Percentiles rank a stretch among this genome's conserved stretches.
Conservation (phyloP, 345 rosid genomes). For the Hibiscus mutabilis region DNA sequence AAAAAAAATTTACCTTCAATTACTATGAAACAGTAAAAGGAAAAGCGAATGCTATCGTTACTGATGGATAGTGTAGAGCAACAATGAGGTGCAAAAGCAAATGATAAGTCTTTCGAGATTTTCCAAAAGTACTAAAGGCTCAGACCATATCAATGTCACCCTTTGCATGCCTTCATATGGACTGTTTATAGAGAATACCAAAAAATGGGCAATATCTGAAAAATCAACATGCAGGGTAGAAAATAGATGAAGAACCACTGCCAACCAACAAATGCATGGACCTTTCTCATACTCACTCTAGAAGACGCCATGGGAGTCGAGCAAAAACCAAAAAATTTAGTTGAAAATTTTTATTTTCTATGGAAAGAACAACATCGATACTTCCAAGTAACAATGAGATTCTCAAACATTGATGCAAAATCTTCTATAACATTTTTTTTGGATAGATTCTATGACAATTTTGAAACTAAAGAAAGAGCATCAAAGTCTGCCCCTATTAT, state of each 20-base stretch:
- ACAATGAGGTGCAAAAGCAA: no score
- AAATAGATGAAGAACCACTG: not conserved
- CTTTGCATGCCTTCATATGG: no score
- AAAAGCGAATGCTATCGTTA: not conserved
- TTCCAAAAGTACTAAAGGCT: no score
- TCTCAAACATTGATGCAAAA: not conserved
- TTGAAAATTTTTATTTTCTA: not conserved
- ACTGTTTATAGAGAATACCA: no score
- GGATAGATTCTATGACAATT: not conserved
- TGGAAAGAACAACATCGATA: not conserved
- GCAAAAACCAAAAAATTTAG: not conserved
- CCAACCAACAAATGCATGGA: not conserved
- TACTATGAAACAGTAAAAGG: not conserved
- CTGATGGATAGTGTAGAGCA: not conserved
- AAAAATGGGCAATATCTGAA: no score
- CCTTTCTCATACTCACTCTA: not conserved
- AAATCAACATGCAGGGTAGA: no score
- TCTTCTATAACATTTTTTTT: not conserved
- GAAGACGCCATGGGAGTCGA: not conserved
- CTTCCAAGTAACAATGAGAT: conserved; percentile 7
- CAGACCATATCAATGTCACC: no score
- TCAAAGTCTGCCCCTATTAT: not conserved
- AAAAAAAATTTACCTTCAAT: not conserved
- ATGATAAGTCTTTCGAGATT: no score
- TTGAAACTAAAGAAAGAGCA: not conserved